Evolutionary conservation across 352 stramenopile species (phyloP).

Genomic region (Pythium insidiosum): DNA sequence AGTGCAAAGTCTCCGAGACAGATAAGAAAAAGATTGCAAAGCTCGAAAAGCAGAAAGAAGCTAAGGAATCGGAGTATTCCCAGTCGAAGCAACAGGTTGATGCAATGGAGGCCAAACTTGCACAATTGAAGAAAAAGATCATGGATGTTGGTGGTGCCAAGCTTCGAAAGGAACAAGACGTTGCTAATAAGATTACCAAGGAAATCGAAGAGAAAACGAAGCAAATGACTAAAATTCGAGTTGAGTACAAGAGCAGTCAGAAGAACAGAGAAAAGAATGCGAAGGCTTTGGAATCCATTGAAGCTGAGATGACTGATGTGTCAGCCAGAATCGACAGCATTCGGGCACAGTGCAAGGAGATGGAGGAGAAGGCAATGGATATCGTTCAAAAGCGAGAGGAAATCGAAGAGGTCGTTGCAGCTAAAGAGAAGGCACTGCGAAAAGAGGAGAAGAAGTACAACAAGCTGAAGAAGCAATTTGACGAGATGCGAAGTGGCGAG

Average conservation of each 20-base stretch:
- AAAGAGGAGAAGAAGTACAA: conserved; percentile 75
- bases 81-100: conserved; percentile 56
- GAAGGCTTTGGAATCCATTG: conserved; percentile 46
- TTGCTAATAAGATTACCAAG: conserved; percentile 70
- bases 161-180: conserved; percentile 92
- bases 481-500: conserved; percentile 87
- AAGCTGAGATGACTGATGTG: conserved; percentile 69
- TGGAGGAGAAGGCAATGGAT: conserved; percentile 90
- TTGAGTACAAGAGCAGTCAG: conserved; percentile 78
- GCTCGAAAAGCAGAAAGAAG: conserved; percentile 76
- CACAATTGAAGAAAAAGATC: conserved; percentile 92
- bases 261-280: conserved; percentile 75
- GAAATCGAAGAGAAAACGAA: conserved; percentile 88
- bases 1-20: conserved; percentile 81
- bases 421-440: conserved; percentile 76
- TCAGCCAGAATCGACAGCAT: conserved; percentile 80
- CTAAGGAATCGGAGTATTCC: conserved; percentile 85
- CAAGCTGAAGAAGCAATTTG: conserved; percentile 86
- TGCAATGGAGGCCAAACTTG: conserved; percentile 72
- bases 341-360: conserved; percentile 81
- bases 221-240: conserved; percentile 78
- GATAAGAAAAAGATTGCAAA: conserved; percentile 84
- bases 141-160: conserved; percentile 91
- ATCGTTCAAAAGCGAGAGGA: conserved; percentile 90
- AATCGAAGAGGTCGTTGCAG: conserved; percentile 82